Evolutionary conservation across 1,284 basidiomycete species (phyloP).

Genomic region (Anthracocystis walkeri): DNA sequence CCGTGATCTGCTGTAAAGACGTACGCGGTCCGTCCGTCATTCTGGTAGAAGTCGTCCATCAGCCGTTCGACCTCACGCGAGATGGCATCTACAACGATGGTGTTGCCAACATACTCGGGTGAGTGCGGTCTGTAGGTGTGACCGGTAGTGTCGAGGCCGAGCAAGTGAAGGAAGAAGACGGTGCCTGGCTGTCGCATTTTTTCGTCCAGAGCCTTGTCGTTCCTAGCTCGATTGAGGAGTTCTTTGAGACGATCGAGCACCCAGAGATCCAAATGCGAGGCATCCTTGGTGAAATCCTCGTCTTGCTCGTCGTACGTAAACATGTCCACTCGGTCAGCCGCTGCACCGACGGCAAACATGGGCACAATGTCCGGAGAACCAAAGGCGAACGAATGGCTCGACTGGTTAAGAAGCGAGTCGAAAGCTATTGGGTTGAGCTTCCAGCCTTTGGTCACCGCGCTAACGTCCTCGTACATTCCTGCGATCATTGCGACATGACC

Average conservation of each 20-base stretch:
- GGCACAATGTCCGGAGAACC: conserved; percentile 90
- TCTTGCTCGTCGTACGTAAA: conserved; percentile 83
- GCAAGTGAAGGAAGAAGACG: conserved; percentile 85
- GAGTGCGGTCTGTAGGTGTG: conserved; percentile 89
- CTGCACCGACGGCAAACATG: conserved; percentile 84
- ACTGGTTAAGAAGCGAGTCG: conserved; percentile 89
- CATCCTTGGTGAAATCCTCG: conserved; percentile 76
- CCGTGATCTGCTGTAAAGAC: conserved; percentile 91
- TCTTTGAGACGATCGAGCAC: conserved; percentile 77
- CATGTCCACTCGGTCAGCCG: conserved; percentile 76
- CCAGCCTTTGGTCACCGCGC: conserved; percentile 89
- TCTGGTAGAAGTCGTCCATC: conserved; percentile 76
- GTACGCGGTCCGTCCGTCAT: conserved; percentile 77
- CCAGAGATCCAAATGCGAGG: conserved; percentile 83
- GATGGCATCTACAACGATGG: conserved; percentile 82
- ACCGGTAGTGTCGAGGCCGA: conserved; percentile 88
- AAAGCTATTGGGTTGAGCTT: conserved; percentile 90
- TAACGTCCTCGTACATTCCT: conserved; percentile 93
- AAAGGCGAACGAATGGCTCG: conserved; percentile 82
- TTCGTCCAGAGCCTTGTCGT: conserved; percentile 70
- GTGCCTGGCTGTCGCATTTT: conserved; percentile 74
- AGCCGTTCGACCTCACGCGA: conserved; percentile 78
- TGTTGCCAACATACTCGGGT: conserved; percentile 87
- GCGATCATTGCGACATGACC: conserved; percentile 89
- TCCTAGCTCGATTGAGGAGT: conserved; percentile 68